Base-by-base conservation (phyloP, 441 rosid species). In the Populus hybrid region DNA sequence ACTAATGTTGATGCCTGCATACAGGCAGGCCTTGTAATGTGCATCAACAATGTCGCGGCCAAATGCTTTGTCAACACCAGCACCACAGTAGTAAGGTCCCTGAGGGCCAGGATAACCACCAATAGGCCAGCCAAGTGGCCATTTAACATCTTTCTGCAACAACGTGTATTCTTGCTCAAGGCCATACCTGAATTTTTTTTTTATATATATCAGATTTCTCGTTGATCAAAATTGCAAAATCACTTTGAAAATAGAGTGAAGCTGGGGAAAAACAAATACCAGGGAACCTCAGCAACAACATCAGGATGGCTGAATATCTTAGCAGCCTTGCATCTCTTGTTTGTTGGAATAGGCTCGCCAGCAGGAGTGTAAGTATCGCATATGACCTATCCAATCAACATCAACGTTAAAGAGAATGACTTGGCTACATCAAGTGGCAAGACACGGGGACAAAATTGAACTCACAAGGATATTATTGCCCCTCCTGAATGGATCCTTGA, bases 21-120 rank as follows among this genome's bases (percentile, higher is more conserved):
- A 92, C 34, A 94, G 76, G 82, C 98, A 94, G n/a, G 98, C 97
- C 85, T 92, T 94, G 87, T 92, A 94, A 81, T 92, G 95, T 0
- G 98, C 35, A 73, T 94, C 88, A 50, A 91, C 97, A 6, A 94
- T 83, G 73, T 92, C 97, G 16, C 97, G 80, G 5, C 97, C 97
- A 26, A 89, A 89, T 18, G 95, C 88, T 78, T 92, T 94, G 80
- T 94, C 97, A 21, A 90, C 94, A 16, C 98, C 98, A 64, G 80
- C 77, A 67, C 92, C 89, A 70, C 98, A 92, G 79, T 94, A 94
- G 87, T 92, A 94, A 0, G 96, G 97, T 61, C 98, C 98, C 91
- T 92, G 96, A 81, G 96, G 92, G 26, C 97, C 96, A 20, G 96
- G 98, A 64, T 50, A 94, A 36, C 98, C 98, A 76, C 96, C 97